Evolutionary conservation across 2,329 filamentous ascomycete genomes (phyloP).

Genomic region (Aspergillus hortae): DNA sequence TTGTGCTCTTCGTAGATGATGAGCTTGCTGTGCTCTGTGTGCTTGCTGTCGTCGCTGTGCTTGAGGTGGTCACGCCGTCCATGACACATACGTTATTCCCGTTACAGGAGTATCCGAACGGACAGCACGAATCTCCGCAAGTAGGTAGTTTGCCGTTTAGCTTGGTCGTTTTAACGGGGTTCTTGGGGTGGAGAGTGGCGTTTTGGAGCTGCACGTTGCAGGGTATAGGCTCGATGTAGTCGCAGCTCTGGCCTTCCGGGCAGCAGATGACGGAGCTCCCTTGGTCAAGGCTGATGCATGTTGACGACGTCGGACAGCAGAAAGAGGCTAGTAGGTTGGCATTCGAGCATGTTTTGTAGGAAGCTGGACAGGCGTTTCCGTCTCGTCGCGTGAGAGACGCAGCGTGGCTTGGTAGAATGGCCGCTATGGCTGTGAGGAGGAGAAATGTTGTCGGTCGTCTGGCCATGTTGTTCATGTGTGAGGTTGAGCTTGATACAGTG

Average conservation of each 20-base stretch:
- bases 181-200: conserved; percentile 33
- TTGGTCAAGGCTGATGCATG: conserved; percentile 41
- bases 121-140: conserved; percentile 44
- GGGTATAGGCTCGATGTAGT: conserved; percentile 39
- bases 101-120: conserved; percentile 46
- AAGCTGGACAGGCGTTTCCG: conserved; percentile 28
- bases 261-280: conserved; percentile 46
- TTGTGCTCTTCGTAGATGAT: conserved; percentile 11
- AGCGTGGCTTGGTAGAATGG: conserved; percentile 18
- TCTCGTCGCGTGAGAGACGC: conserved; percentile 21
- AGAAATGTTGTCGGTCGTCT: conserved; percentile 17
- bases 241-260: conserved; percentile 39
- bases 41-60: conserved; percentile 19
- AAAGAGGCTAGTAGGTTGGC: conserved; percentile 39
- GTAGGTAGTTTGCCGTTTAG: conserved; percentile 37
- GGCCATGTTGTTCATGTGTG: background rate
- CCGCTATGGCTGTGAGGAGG: conserved; percentile 20
- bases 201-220: conserved; percentile 44
- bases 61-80: conserved; percentile 21
- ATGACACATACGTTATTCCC: conserved; percentile 27
- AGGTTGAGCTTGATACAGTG: background rate
- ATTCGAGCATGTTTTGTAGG: conserved; percentile 34
- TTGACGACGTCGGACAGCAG: conserved; percentile 40
- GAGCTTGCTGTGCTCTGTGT: conserved; percentile 14
- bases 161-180: conserved; percentile 40